phyloP scores from a whole-genome alignment of 768 basidiomycete species.

The Pisolithus tinctorius region DNA sequence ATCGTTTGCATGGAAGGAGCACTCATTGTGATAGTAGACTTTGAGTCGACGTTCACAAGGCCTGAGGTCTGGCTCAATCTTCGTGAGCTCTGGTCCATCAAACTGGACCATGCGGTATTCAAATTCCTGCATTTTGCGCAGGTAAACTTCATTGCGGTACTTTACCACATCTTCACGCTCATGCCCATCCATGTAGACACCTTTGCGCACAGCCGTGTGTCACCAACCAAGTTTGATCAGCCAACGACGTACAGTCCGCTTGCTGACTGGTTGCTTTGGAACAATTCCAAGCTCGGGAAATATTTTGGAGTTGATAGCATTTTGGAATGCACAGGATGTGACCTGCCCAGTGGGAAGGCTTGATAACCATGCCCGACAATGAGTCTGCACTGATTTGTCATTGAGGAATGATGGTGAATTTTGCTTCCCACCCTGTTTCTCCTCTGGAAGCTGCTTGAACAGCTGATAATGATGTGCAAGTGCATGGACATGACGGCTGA shows the following conservation, averaged over 20 bases:
- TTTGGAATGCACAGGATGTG: background rate
- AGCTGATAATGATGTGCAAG: background rate
- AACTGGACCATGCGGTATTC: background rate
- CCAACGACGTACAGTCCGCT: background rate
- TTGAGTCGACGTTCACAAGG: background rate
- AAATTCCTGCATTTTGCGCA: background rate
- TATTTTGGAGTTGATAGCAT: background rate
- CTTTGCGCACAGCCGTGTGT: background rate
- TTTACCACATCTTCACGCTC: constrained; percentile 3
- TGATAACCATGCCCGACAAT: background rate
- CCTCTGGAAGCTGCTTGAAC: background rate
- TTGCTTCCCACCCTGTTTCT: background rate
- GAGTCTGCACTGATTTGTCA: background rate
- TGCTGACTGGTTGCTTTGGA: background rate
- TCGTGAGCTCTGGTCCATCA: background rate
- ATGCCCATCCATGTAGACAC: constrained; percentile 10
- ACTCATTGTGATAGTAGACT: constrained; percentile 1
- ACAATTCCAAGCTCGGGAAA: background rate
- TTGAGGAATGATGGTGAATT: background rate
- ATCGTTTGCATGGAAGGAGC: constrained; percentile 18
- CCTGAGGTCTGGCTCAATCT: background rate
- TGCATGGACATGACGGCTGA: background rate
- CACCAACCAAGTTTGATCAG: constrained; percentile 9
- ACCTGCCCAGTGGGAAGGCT: background rate
- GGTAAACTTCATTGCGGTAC: background rate